A percentile compares a stretch with the other conserved stretches of the same genome.
Evolutionary conservation across 139 green algal genomes (phyloP).

Genomic region (Coelastrella sp.): DNA sequence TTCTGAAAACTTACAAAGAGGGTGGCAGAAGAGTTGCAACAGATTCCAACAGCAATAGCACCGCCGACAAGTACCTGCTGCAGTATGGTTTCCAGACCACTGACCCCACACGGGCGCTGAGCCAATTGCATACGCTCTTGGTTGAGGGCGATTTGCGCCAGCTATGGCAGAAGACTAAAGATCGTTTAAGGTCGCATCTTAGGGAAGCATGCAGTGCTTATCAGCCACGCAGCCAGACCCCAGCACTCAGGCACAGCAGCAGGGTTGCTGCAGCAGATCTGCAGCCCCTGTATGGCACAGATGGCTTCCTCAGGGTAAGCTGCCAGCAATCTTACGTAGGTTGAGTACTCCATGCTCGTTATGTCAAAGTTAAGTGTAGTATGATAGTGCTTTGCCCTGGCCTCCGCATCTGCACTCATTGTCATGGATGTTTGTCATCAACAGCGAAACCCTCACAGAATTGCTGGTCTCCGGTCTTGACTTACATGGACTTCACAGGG

Average conservation of each 20-base stretch:
- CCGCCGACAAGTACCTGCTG: constrained; percentile 13
- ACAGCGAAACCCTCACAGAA: background rate
- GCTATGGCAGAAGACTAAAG: constrained; percentile 41
- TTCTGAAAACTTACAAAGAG: constrained; percentile 42
- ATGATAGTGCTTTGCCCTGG: too few relatives aligned
- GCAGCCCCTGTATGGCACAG: constrained; percentile 45
- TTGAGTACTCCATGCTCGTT: too few relatives aligned
- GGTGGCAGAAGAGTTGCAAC: constrained; percentile 14
- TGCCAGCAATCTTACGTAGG: background rate
- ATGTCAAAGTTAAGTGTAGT: too few relatives aligned
- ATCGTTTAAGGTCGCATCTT: constrained; percentile 46
- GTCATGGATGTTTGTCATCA: background rate
- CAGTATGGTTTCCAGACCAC: constrained; percentile 18
- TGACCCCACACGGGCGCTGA: constrained; percentile 31
- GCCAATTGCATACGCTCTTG: constrained; percentile 14
- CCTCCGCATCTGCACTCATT: too few relatives aligned
- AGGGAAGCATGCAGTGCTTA: constrained; percentile 42
- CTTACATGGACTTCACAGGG: background rate
- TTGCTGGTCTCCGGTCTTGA: background rate
- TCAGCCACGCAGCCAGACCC: background rate
- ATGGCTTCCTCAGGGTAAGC: constrained; percentile 54
- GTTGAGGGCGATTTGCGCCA: constrained; percentile 20
- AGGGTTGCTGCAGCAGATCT: constrained; percentile 21
- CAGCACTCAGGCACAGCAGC: background rate
- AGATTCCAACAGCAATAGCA: constrained; percentile 34